phyloP scores from a whole-genome alignment of 331 rosid genomes.

The Acacia concinna region DNA sequence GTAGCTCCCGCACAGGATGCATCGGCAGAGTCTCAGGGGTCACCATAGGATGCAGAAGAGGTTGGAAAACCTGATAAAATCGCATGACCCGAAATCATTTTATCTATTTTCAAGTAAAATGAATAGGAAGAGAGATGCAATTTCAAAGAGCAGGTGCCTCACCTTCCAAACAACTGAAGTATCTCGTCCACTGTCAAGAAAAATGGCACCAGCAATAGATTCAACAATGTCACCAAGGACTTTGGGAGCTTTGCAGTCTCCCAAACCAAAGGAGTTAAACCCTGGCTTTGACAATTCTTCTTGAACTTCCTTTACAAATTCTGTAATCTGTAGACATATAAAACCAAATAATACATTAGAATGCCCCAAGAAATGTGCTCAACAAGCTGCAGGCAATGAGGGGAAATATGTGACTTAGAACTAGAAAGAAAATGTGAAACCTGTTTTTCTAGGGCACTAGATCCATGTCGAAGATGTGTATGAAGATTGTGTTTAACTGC shows the following conservation, averaged over 20 bases:
- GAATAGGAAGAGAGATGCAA: background rate
- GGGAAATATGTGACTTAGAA: background rate
- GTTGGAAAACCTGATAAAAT: conserved; percentile 76
- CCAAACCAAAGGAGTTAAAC: conserved; percentile 95
- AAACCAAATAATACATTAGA: conserved; percentile 28
- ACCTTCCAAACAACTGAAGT: conserved; percentile 88
- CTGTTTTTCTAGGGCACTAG: conserved; percentile 95
- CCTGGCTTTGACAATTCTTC: conserved; percentile 85
- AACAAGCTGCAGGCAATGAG: conserved; percentile 19
- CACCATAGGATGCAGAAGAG: conserved; percentile 95
- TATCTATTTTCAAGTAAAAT: background rate
- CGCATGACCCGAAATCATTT: conserved; percentile 23
- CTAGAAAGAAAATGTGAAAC: conserved; percentile 38
- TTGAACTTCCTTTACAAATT: conserved; percentile 92
- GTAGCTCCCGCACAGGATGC: conserved; percentile 99
- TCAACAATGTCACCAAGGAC: conserved; percentile 99
- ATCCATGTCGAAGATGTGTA: conserved; percentile 91
- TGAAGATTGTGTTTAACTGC: conserved; percentile 90
- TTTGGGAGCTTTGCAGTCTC: conserved; percentile 99
- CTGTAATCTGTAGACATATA: conserved; percentile 69
- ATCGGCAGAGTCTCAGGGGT: conserved; percentile 98
- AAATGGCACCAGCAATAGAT: conserved; percentile 96
- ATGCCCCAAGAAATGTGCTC: conserved; percentile 10
- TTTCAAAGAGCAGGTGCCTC: conserved; percentile 23
- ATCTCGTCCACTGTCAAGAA: conserved; percentile 81